A percentile compares a stretch with the other conserved stretches of the same genome.
Conservation (phyloP, 768 basidiomycete genomes). For the Royoungia palumana region DNA sequence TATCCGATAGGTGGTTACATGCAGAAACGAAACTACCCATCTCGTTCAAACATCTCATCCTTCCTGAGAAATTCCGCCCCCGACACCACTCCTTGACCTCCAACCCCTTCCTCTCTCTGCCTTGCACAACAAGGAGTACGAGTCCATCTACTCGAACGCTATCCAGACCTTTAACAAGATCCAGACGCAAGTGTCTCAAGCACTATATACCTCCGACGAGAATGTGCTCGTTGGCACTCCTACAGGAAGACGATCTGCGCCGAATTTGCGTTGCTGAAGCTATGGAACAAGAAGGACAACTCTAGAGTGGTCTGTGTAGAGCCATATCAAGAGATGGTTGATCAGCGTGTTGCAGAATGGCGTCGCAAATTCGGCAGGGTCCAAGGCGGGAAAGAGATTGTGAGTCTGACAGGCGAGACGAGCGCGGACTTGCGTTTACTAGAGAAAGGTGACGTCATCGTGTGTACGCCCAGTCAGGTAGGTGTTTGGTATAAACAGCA, state of each 20-base stretch:
- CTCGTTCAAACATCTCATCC: constrained; percentile 96
- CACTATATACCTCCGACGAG: constrained; percentile 92
- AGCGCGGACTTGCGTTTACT: constrained; percentile 86
- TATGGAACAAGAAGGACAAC: constrained; percentile 87
- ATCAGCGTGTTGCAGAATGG: constrained; percentile 88
- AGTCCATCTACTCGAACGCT: constrained; percentile 78
- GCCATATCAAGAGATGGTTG: constrained; percentile 98
- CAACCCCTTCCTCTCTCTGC: constrained; percentile 88
- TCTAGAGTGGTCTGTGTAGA: constrained; percentile 91
- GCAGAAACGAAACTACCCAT: constrained; percentile 92
- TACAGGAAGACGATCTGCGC: constrained; percentile 96
- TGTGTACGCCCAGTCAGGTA: constrained; percentile 91
- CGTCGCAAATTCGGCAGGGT: constrained; percentile 72
- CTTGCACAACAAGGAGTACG: constrained; percentile 90
- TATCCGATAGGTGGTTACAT: constrained; percentile 95
- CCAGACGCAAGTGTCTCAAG: constrained; percentile 98
- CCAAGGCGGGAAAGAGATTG: constrained; percentile 91
- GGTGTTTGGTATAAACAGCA: constrained; percentile 19
- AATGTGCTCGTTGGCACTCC: constrained; percentile 97
- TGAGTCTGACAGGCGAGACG: constrained; percentile 91
- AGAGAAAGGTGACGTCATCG: constrained; percentile 88
- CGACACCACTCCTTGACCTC: constrained; percentile 90
- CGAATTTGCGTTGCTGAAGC: constrained; percentile 89
- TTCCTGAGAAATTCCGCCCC: constrained; percentile 95
- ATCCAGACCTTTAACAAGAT: constrained; percentile 96